These are phyloP conservation scores for Tetrahymena borealis DNA, from an alignment of 73 alveolate species.

Conservation along the genomic window DNA sequence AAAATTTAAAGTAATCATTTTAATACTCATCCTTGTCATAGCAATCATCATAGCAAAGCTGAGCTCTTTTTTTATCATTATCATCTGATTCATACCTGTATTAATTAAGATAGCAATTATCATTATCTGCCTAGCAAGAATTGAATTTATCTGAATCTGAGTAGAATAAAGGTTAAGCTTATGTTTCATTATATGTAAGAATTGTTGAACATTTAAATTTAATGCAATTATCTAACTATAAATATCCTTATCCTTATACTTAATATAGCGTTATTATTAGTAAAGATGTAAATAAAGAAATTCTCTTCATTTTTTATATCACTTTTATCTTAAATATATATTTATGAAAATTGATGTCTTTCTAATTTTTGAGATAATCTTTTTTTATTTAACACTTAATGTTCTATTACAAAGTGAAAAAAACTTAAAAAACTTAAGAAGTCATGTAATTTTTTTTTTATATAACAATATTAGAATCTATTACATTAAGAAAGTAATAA, in stretches of 20 bases:
- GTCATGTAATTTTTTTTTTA: too few relatives aligned
- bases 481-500: too few relatives aligned
- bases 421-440: too few relatives aligned
- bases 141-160: neutral
- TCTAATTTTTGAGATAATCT: too few relatives aligned
- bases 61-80: neutral
- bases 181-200: neutral
- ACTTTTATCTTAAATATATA: too few relatives aligned
- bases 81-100: neutral
- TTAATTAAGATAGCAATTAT: neutral
- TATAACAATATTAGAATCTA: too few relatives aligned
- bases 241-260: neutral
- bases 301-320: neutral
- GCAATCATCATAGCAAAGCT: neutral
- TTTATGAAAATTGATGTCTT: too few relatives aligned
- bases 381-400: too few relatives aligned
- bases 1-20: neutral
- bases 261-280: neutral
- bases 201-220: neutral
- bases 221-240: neutral
- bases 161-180: neutral
- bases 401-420: too few relatives aligned
- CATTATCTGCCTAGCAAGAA: neutral
- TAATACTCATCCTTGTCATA: neutral
- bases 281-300: neutral